Conservation (phyloP, 352 stramenopile genomes). For the Phytophthora sansomeana region DNA sequence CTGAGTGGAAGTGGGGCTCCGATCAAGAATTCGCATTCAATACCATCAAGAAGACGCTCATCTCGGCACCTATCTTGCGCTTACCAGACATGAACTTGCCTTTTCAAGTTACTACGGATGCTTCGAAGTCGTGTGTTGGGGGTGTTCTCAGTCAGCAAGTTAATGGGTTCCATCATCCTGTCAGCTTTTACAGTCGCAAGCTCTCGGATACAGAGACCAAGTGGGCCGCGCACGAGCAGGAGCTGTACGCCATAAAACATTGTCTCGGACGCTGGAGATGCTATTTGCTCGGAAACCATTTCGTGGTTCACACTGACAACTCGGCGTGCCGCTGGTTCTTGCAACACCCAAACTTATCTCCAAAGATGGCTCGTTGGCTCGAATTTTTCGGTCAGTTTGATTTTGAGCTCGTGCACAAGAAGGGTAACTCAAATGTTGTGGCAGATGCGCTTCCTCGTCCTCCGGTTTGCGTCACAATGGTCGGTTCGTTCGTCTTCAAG, state of each 20-base stretch:
- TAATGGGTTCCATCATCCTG: conserved; percentile 6
- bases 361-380: conserved; percentile 7
- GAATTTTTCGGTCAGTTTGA: conserved; percentile 10
- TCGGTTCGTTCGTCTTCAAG: conserved; percentile 5
- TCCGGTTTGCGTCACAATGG: conserved; percentile 3
- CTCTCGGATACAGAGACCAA: conserved; percentile 8
- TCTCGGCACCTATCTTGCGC: conserved; percentile 4
- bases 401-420: conserved; percentile 14
- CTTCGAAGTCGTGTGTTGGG: conserved; percentile 9
- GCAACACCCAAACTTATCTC: conserved; percentile 3
- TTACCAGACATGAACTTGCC: conserved; percentile 15
- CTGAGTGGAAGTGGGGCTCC: conserved; percentile 15
- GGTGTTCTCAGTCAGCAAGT: conserved; percentile 13
- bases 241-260: not conserved
- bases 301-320: conserved; percentile 10
- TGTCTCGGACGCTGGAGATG: not conserved
- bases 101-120: conserved; percentile 8
- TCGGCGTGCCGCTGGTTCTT: conserved; percentile 5
- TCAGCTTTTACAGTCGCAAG: conserved; percentile 13
- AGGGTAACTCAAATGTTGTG: conserved; percentile 6
- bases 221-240: not conserved
- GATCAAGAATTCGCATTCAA: conserved; percentile 26
- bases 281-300: conserved; percentile 6
- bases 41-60: conserved; percentile 19
- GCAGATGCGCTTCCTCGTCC: conserved; percentile 2